Base-by-base conservation (phyloP, 1,284 basidiomycete species). In the Sphaerobolus stellatus region DNA sequence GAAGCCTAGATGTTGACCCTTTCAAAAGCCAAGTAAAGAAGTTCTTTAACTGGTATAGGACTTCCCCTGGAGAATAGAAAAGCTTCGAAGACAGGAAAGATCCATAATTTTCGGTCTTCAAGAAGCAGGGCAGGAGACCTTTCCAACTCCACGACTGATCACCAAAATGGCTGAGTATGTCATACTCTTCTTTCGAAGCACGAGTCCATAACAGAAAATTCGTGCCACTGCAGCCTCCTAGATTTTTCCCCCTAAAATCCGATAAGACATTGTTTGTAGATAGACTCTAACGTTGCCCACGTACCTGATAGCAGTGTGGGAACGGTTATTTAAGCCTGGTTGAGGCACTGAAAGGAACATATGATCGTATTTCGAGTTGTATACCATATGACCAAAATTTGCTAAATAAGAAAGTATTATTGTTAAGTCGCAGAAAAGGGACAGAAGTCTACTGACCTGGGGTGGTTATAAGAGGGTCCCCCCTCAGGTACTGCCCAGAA, bases 151-250 rank as follows among this genome's bases (percentile, higher is more conserved):
- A 51, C 7, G 36, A 43, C 30, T 24, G 16, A 34, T 51, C 36
- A 14, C 30, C 20, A 28, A 48, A 27, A 43, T 33, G 22, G 8
- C 20, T 38, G 16, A 51, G 20, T 9, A 29, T 28, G 29, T 51
- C 50, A 38, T 51, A 51, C 29, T 51, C 50, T 28, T 40, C 50
- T 28, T 51, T 40, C 13, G 50, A 51, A 14, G 50, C 50, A 22
- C 50, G 50, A 43, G 22, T 43, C 50, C 50, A 51, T 5, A 43
- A 33, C 20, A 24, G 20, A 33, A 43, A 51, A 43, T 51, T 51
- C 6, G 43, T 40, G 5, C 20, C 25, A 16, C 36, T 43, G 36
- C 20, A 24, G 5, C 50, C 50, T 27, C 50, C 50, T 16, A 51
- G 38, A 22, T 43, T 29, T 18, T 51, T 51, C 11, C 50, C 50